Evolutionary conservation across 176 grass and related monocot genomes (phyloP).

Genomic region (Eleusine coracana): DNA sequence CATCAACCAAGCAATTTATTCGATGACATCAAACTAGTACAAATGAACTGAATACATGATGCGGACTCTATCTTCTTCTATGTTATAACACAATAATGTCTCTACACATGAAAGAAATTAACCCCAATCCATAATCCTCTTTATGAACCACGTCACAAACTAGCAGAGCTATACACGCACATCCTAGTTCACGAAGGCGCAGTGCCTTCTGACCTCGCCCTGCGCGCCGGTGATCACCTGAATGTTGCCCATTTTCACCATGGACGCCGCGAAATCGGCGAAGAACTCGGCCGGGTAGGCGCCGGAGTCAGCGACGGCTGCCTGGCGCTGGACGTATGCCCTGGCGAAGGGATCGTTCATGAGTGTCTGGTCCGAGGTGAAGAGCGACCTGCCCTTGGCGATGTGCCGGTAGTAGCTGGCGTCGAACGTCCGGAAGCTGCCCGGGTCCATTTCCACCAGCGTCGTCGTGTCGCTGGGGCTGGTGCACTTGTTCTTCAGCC

Average conservation of each 20-base stretch:
- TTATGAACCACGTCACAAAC: neutral
- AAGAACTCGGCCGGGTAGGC: conserved; percentile 67
- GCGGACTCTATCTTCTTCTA: neutral
- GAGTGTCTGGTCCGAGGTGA: conserved; percentile 76
- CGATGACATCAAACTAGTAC: neutral
- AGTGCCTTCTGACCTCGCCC: conserved; percentile 78
- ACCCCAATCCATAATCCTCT: neutral
- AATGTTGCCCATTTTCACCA: conserved; percentile 77
- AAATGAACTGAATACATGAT: conserved; percentile 16
- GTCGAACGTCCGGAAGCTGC: conserved; percentile 85
- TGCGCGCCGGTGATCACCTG: conserved; percentile 69
- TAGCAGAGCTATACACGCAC: neutral
- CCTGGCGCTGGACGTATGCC: conserved; percentile 61
- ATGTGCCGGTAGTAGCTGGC: conserved; percentile 67
- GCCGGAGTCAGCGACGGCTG: neutral
- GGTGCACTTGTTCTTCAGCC: conserved; percentile 59
- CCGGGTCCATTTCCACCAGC: conserved; percentile 84
- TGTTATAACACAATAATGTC: neutral
- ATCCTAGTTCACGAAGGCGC: conserved; percentile 54
- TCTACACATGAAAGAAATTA: conserved; percentile 2
- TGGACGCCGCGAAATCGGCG: conserved; percentile 61
- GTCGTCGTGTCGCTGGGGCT: conserved; percentile 46
- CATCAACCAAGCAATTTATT: conserved; percentile 27
- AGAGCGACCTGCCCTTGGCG: conserved; percentile 58
- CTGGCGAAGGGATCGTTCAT: conserved; percentile 48